phyloP scores from a whole-genome alignment of 176 grass and related monocot genomes.

The Triticum monococcum region DNA sequence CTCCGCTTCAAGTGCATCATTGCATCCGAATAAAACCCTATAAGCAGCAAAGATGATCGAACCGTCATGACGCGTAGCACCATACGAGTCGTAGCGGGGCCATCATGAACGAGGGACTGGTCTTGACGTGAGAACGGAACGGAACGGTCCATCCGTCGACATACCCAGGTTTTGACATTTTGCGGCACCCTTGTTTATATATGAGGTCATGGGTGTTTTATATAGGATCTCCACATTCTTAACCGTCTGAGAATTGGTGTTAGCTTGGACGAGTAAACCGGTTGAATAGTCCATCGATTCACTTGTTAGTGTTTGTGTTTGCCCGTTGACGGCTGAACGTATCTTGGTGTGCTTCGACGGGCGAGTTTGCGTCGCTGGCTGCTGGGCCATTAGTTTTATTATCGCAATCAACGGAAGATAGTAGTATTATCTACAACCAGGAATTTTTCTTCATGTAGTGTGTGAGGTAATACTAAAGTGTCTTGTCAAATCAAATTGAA shows the following conservation, averaged over 20 bases:
- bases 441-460: neutral
- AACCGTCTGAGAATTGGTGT: too few species aligned
- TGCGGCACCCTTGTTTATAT: neutral
- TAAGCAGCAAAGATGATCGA: too few species aligned
- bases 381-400: neutral
- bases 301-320: neutral
- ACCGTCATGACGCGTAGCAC: too few species aligned
- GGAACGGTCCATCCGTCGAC: neutral
- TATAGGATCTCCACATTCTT: too few species aligned
- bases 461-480: neutral
- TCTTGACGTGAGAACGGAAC: neutral
- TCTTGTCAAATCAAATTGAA: neutral
- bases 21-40: too few species aligned
- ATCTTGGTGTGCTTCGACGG: neutral
- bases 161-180: neutral
- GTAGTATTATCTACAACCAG: neutral
- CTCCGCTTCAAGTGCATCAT: too few species aligned
- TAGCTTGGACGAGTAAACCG: neutral
- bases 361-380: neutral
- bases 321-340: neutral
- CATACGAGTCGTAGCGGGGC: too few species aligned
- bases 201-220: too few species aligned
- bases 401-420: neutral
- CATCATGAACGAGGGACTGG: neutral
- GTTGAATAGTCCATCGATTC: neutral